Conservation (phyloP, 768 basidiomycete species). For the Kwoniella sp. region DNA sequence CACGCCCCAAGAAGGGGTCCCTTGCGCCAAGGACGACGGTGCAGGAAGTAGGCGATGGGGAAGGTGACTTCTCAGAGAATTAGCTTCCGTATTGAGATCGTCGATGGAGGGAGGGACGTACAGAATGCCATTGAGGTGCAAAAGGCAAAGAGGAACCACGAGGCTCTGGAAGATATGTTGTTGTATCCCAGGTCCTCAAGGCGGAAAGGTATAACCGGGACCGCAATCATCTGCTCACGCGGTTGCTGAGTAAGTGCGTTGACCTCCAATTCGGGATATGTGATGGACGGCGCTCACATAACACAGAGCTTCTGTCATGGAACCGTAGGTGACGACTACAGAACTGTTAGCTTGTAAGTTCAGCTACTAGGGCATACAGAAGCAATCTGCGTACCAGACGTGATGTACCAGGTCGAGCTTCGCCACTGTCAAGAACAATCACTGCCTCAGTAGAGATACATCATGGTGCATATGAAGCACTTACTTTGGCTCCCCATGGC, state of each 20-base stretch:
- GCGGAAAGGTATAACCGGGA: constrained; percentile 36
- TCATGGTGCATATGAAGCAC: not conserved
- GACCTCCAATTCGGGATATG: not conserved
- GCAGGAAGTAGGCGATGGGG: constrained; percentile 5
- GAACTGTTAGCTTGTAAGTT: not conserved
- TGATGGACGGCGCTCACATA: constrained; percentile 24
- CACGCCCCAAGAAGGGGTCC: constrained; percentile 20
- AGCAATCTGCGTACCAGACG: not conserved
- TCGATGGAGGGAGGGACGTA: constrained; percentile 12
- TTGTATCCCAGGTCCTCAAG: constrained; percentile 26
- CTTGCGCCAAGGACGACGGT: constrained; percentile 11
- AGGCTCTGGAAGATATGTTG: constrained; percentile 20
- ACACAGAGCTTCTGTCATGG: constrained; percentile 24
- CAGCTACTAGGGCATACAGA: not conserved
- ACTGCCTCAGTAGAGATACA: not conserved
- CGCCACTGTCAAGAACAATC: no score
- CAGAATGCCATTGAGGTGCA: constrained; percentile 21
- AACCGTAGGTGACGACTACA: constrained; percentile 28
- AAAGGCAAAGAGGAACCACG: constrained; percentile 30
- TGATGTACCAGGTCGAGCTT: constrained; percentile 15
- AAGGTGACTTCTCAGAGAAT: not conserved
- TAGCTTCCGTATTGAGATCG: not conserved
- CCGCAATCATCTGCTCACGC: constrained; percentile 27
- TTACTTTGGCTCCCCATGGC: constrained; percentile 6
- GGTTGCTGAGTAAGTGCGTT: not conserved